These are phyloP conservation scores for Coffea humblotiana DNA, from an alignment of 305 asterid genomes.

Conservation along the genomic window DNA sequence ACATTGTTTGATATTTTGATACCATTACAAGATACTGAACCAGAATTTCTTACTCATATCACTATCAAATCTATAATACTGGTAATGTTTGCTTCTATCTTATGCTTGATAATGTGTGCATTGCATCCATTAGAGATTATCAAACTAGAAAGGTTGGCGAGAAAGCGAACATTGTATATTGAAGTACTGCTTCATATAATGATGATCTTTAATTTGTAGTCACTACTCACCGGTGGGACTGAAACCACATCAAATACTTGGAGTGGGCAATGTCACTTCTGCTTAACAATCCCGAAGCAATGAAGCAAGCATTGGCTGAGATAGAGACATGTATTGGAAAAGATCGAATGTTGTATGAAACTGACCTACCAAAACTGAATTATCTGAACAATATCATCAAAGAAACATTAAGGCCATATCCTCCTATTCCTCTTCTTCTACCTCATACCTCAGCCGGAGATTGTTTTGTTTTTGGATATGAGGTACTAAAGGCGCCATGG, in stretches of 20 bases:
- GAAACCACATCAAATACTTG: constrained; percentile 26
- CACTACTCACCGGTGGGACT: not conserved
- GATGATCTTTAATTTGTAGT: too few species aligned
- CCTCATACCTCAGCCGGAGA: constrained; percentile 32
- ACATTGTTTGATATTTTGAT: constrained; percentile 32
- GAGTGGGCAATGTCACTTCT: constrained; percentile 51
- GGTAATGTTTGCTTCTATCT: constrained; percentile 21
- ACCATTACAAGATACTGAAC: constrained; percentile 29
- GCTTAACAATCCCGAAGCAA: constrained; percentile 32
- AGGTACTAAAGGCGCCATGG: not conserved
- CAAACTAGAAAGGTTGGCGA: too few species aligned
- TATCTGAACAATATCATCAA: constrained; percentile 25
- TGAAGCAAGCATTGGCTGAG: constrained; percentile 24
- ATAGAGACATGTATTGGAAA: constrained; percentile 21
- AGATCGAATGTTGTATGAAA: constrained; percentile 29
- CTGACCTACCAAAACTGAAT: constrained; percentile 31
- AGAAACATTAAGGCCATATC: not conserved
- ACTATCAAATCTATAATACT: constrained; percentile 30
- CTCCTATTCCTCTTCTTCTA: constrained; percentile 28
- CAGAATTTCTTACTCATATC: constrained; percentile 25
- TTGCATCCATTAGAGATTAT: too few species aligned
- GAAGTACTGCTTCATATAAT: too few species aligned
- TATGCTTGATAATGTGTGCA: too few species aligned
- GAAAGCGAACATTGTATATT: too few species aligned
- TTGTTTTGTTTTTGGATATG: constrained; percentile 24